Percentiles rank a stretch among this genome's conserved stretches.
These are phyloP conservation scores for Geum urbanum DNA, from an alignment of 306 rosid genomes.

Conservation along the genomic window DNA sequence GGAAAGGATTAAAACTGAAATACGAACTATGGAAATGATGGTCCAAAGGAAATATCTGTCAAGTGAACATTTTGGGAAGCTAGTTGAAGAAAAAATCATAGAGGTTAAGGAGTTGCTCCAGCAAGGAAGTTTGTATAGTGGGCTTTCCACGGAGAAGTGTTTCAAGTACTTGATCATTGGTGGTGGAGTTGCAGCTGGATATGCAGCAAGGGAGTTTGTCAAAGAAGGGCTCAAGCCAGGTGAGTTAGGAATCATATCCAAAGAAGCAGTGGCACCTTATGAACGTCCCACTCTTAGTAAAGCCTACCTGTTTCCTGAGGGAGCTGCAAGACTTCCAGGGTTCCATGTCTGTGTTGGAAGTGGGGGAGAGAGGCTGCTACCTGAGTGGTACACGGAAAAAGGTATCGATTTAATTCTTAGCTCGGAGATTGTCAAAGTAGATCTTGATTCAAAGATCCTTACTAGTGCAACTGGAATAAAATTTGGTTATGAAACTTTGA, in stretches of 20 bases:
- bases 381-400: slow-evolving; percentile 37
- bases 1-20: slow-evolving; percentile 16
- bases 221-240: slow-evolving; percentile 28
- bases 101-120: slow-evolving; percentile 33
- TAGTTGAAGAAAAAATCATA: slow-evolving; percentile 23
- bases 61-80: slow-evolving; percentile 14
- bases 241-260: slow-evolving; percentile 39
- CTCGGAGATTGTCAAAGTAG: slow-evolving; percentile 30
- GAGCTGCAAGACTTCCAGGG: slow-evolving; percentile 35
- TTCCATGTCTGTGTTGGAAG: slow-evolving; percentile 52
- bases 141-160: neutral
- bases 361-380: slow-evolving; percentile 42
- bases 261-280: slow-evolving; percentile 46
- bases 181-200: slow-evolving; percentile 54
- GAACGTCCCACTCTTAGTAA: slow-evolving; percentile 49
- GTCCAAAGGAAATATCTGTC: slow-evolving; percentile 12
- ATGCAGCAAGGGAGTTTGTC: slow-evolving; percentile 47
- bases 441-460: slow-evolving; percentile 27
- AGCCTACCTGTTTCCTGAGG: slow-evolving; percentile 34
- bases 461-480: slow-evolving; percentile 23
- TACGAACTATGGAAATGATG: slow-evolving; percentile 14
- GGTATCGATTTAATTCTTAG: slow-evolving; percentile 38
- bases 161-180: slow-evolving; percentile 41
- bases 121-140: slow-evolving; percentile 20
- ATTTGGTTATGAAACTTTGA: slow-evolving; percentile 27